Conservation (phyloP, 352 stramenopile genomes). For the Pythium chondricola region DNA sequence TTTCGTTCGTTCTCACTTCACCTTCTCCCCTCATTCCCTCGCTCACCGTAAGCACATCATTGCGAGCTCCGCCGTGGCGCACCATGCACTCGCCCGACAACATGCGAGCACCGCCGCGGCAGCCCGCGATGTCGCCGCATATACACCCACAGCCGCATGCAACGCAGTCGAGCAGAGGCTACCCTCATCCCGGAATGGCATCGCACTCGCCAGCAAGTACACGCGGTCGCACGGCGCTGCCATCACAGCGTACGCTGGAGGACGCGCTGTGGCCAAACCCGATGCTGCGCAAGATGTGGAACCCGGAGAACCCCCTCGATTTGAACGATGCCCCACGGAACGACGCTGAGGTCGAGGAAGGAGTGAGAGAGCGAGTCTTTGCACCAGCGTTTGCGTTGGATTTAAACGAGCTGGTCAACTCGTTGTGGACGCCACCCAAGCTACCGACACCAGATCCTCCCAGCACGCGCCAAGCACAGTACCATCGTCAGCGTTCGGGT, state of each 20-base stretch:
- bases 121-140: slow-evolving; percentile 7
- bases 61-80: too few species aligned
- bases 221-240: not conserved
- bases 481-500: slow-evolving; percentile 5
- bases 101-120: slow-evolving; percentile 2
- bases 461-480: not conserved
- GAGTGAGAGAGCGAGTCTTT: slow-evolving; percentile 6
- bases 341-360: not conserved
- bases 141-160: not conserved
- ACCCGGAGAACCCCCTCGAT: slow-evolving; percentile 18
- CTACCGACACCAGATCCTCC: not conserved
- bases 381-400: slow-evolving; percentile 16
- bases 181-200: too few species aligned
- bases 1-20: too few species aligned
- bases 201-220: too few species aligned
- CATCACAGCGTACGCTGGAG: not conserved
- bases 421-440: slow-evolving; percentile 18
- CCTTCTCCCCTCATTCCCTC: too few species aligned
- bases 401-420: slow-evolving; percentile 18
- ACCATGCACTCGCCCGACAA: slow-evolving; percentile 2
- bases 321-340: slow-evolving; percentile 14
- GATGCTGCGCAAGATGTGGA: slow-evolving; percentile 13
- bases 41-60: too few species aligned
- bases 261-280: slow-evolving; percentile 17
- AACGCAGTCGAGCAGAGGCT: slow-evolving; percentile 1